Evolutionary conservation across 139 green algal species (phyloP).

Genomic region (Limnomonas spitsbergensis): DNA sequence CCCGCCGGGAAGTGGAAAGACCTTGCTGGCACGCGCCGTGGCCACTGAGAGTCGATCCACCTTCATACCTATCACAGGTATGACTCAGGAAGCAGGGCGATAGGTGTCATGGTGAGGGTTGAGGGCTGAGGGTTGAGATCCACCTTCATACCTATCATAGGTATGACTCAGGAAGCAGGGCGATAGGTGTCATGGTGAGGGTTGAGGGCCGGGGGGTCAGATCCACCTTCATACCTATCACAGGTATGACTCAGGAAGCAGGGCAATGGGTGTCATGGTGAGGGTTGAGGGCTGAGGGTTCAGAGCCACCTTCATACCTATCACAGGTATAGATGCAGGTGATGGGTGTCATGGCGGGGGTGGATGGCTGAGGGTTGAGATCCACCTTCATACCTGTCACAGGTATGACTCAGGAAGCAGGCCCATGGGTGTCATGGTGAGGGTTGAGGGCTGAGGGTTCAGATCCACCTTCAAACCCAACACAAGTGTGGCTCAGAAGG

Average conservation of each 20-base stretch:
- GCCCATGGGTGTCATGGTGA: too few relatives aligned
- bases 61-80: slow-evolving; percentile 38
- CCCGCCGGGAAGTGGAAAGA: slow-evolving; percentile 47
- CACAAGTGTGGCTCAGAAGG: slow-evolving; percentile 12
- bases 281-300: slow-evolving; percentile 37
- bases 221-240: slow-evolving; percentile 39
- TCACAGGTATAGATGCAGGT: slow-evolving; percentile 23
- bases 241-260: slow-evolving; percentile 17
- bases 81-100: too few relatives aligned
- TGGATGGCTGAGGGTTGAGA: background rate
- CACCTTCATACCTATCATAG: slow-evolving; percentile 36
- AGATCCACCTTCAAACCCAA: slow-evolving; percentile 36
- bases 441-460: slow-evolving; percentile 37
- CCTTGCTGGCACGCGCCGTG: slow-evolving; percentile 45
- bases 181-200: too few relatives aligned
- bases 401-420: slow-evolving; percentile 17
- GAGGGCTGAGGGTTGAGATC: slow-evolving; percentile 37
- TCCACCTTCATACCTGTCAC: slow-evolving; percentile 39
- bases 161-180: too few relatives aligned
- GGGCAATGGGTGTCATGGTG: too few relatives aligned
- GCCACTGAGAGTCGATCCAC: slow-evolving; percentile 36
- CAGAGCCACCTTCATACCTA: slow-evolving; percentile 37
- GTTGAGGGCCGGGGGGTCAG: slow-evolving; percentile 37
- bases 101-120: slow-evolving; percentile 36
- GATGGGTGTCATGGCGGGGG: too few relatives aligned